phyloP scores from a whole-genome alignment of 1,139 yeast genomes.

The Saccharomyces pastorianus region DNA sequence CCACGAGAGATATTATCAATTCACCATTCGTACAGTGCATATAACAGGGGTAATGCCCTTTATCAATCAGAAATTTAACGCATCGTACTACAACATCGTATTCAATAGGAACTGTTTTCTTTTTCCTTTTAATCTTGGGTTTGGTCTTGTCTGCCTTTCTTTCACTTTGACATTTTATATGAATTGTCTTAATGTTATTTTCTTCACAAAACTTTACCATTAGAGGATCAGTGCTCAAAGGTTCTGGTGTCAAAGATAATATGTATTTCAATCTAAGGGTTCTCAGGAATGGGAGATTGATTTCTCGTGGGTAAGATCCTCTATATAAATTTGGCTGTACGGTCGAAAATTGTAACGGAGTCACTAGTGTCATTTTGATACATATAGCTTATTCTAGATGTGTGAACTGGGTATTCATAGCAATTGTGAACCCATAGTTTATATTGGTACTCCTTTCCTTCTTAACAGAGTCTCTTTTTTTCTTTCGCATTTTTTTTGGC shows the following conservation, averaged over 20 bases:
- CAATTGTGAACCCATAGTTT: not conserved
- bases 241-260: constrained; percentile 71
- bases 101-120: constrained; percentile 71
- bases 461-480: not conserved
- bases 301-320: constrained; percentile 79
- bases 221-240: constrained; percentile 37
- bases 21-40: constrained; percentile 88
- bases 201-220: constrained; percentile 33
- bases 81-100: constrained; percentile 53
- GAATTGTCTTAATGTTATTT: constrained; percentile 48
- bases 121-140: constrained; percentile 60
- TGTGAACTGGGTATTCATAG: not conserved
- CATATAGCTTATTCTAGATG: not conserved
- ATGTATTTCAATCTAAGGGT: constrained; percentile 63
- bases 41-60: constrained; percentile 60
- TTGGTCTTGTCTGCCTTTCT: constrained; percentile 31
- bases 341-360: constrained; percentile 72
- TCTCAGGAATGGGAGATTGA: constrained; percentile 64
- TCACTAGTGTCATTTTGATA: constrained; percentile 40
- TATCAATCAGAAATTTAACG: constrained; percentile 52
- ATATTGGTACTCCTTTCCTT: not conserved
- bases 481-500: not conserved
- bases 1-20: constrained; percentile 70
- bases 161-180: constrained; percentile 51
- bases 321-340: constrained; percentile 66